These are phyloP conservation scores for Claviceps quebecensis DNA, from an alignment of 2,329 filamentous ascomycete species.

Conservation along the genomic window DNA sequence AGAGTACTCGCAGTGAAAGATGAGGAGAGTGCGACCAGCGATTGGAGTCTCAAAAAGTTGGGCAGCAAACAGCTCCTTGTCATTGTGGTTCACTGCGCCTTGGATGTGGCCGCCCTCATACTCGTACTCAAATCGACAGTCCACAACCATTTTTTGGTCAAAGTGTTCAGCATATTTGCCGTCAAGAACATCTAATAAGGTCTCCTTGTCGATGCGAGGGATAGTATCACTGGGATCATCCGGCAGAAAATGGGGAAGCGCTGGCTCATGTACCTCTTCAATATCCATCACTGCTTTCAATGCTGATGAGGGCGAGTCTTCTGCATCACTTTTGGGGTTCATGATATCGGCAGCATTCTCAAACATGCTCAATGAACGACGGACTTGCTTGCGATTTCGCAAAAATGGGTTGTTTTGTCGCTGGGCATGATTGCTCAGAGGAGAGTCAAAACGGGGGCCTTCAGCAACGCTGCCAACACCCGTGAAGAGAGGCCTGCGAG, in stretches of 20 bases:
- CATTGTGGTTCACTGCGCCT: conserved; percentile 89
- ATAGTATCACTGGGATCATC: conserved; percentile 74
- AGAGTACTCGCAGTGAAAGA: conserved; percentile 98
- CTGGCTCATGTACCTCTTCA: conserved; percentile 58
- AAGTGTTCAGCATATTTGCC: conserved; percentile 66
- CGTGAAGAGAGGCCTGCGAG: conserved; percentile 51
- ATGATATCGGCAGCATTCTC: conserved; percentile 81
- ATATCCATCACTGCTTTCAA: conserved; percentile 72
- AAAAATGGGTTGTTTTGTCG: conserved; percentile 58
- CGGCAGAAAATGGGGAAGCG: conserved; percentile 71
- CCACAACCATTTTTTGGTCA: conserved; percentile 74
- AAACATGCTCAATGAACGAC: conserved; percentile 95
- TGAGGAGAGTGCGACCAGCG: conserved; percentile 60
- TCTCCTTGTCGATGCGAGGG: conserved; percentile 71
- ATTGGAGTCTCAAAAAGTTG: conserved; percentile 62
- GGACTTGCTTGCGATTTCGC: conserved; percentile 74
- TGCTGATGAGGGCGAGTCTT: conserved; percentile 27
- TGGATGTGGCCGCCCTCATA: conserved; percentile 93
- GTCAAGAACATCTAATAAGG: conserved; percentile 75
- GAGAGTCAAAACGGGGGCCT: conserved; percentile 57
- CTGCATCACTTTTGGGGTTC: conserved; percentile 55
- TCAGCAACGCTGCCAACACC: conserved; percentile 35
- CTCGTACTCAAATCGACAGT: conserved; percentile 98
- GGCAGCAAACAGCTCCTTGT: conserved; percentile 73
- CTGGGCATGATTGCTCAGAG: conserved; percentile 54